Conservation (phyloP, 257 asterid genomes). For the Nicotiana sylvestris region DNA sequence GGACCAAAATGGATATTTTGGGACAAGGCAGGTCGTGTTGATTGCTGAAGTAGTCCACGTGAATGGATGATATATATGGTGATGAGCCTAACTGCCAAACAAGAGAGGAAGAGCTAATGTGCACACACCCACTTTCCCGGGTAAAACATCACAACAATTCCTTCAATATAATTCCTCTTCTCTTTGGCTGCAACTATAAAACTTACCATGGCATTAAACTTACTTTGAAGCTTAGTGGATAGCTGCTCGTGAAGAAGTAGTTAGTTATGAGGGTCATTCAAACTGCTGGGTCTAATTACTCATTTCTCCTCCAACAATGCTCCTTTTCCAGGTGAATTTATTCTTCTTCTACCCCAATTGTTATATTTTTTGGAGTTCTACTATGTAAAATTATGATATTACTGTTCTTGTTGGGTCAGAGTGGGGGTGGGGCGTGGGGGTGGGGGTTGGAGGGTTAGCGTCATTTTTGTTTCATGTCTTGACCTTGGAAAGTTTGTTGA, state of each 20-base stretch:
- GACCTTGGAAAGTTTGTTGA: neutral
- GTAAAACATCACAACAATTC: no score
- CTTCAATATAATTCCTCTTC: no score
- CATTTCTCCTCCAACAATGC: neutral
- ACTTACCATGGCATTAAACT: neutral
- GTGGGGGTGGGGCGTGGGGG: no score
- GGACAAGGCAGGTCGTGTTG: no score
- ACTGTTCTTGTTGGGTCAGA: neutral
- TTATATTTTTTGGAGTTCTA: neutral
- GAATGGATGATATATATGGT: no score
- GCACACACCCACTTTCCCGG: no score
- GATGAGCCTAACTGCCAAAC: no score
- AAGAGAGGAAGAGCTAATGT: no score
- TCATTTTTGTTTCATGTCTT: neutral
- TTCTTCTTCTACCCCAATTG: neutral
- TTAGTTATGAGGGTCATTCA: constrained; percentile 5
- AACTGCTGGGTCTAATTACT: neutral
- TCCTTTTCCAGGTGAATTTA: constrained; percentile 9
- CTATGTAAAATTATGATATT: neutral
- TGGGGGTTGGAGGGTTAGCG: neutral
- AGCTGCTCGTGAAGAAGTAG: neutral
- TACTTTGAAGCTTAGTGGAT: neutral
- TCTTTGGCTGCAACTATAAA: no score
- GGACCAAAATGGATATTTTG: no score
- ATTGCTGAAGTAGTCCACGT: no score